Conservation (phyloP, 306 rosid species). For the Sphenostylis stenocarpa region DNA sequence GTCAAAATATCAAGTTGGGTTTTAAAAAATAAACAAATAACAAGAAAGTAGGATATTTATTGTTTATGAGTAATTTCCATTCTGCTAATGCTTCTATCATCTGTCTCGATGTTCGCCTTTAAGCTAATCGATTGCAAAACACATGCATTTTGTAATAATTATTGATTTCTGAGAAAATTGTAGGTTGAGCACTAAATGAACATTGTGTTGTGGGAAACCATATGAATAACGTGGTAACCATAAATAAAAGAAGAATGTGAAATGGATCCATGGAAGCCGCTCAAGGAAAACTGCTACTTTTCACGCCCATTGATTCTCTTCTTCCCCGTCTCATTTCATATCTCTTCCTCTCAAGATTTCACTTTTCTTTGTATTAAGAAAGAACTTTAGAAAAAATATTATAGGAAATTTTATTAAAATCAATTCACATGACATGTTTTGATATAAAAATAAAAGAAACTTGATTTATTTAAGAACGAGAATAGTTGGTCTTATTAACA, state of each 20-base stretch:
- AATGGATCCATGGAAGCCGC: slow-evolving; percentile 11
- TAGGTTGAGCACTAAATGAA: neutral
- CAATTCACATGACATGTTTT: too few relatives aligned
- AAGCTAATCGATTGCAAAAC: neutral
- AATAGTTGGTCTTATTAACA: too few relatives aligned
- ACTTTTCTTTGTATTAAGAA: too few relatives aligned
- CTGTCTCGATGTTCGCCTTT: slow-evolving; percentile 27
- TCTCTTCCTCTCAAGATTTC: too few relatives aligned
- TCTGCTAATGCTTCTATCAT: neutral
- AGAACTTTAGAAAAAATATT: too few relatives aligned
- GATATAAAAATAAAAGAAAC: too few relatives aligned
- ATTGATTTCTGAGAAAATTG: neutral
- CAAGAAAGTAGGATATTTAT: neutral
- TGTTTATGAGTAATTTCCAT: neutral
- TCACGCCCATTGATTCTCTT: neutral
- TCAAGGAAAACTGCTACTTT: neutral
- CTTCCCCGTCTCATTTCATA: neutral
- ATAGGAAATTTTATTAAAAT: too few relatives aligned
- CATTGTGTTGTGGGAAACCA: slow-evolving; percentile 1
- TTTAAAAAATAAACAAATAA: neutral
- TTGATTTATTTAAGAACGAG: too few relatives aligned
- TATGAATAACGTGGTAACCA: neutral
- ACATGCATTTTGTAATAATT: slow-evolving; percentile 1
- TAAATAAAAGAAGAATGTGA: neutral
- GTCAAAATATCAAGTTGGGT: neutral